Evolutionary conservation across 1,284 basidiomycete species (phyloP).

Genomic region (Microbotryum saponariae): DNA sequence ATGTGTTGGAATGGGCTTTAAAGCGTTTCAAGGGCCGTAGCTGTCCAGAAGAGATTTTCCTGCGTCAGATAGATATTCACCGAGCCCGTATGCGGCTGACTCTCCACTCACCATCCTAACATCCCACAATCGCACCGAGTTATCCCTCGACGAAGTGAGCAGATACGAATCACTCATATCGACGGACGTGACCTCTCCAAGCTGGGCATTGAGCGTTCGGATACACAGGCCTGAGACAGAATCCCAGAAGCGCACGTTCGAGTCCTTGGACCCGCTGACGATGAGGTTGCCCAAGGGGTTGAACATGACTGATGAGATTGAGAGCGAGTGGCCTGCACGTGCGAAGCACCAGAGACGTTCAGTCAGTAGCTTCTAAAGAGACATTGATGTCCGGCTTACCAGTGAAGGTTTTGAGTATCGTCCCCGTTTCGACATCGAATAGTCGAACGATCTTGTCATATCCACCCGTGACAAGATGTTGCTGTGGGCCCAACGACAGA

Average conservation of each 20-base stretch:
- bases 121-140: slow-evolving; percentile 44
- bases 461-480: slow-evolving; percentile 43
- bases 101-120: slow-evolving; percentile 40
- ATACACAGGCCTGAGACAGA: slow-evolving; percentile 45
- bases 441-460: slow-evolving; percentile 47
- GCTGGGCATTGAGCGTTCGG: slow-evolving; percentile 44
- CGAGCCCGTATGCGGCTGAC: slow-evolving; percentile 18
- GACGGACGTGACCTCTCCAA: slow-evolving; percentile 48
- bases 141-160: slow-evolving; percentile 47
- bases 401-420: slow-evolving; percentile 46
- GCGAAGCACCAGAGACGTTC: background rate
- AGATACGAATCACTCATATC: slow-evolving; percentile 45
- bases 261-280: slow-evolving; percentile 47
- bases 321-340: slow-evolving; percentile 43
- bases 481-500: slow-evolving; percentile 22
- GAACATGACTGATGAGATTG: slow-evolving; percentile 44
- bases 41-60: slow-evolving; percentile 29
- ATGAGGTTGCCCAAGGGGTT: slow-evolving; percentile 45
- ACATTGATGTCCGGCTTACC: background rate
- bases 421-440: slow-evolving; percentile 45
- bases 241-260: slow-evolving; percentile 47
- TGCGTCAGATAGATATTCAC: background rate
- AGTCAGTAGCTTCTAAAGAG: too few relatives aligned
- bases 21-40: slow-evolving; percentile 45
- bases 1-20: slow-evolving; percentile 48